These are phyloP conservation scores for Porodaedalea pini DNA, from an alignment of 1,284 basidiomycete species.

Conservation along the genomic window DNA sequence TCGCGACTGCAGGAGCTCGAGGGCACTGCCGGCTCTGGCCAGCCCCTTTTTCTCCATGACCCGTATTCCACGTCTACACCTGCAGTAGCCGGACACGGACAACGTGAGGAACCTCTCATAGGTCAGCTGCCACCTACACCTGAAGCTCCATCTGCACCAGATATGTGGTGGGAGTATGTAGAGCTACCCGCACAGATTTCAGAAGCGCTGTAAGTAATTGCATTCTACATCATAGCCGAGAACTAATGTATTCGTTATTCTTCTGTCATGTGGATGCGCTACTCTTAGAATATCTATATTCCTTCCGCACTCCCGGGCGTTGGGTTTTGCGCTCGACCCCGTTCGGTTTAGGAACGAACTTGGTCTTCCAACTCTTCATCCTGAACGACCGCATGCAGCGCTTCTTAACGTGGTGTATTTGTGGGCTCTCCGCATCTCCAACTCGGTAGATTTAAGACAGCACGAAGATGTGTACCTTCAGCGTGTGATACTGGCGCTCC, in stretches of 20 bases:
- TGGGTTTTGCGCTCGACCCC: conserved; percentile 34
- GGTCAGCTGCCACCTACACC: not conserved
- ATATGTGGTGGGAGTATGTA: conserved; percentile 21
- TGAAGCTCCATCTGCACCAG: not conserved
- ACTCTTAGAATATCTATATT: conserved; percentile 23
- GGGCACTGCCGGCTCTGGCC: conserved; percentile 25
- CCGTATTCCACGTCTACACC: conserved; percentile 28
- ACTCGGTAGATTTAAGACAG: conserved; percentile 24
- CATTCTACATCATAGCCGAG: too few species aligned
- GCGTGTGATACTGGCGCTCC: conserved; percentile 41
- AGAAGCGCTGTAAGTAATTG: conserved; percentile 25
- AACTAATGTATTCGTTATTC: not conserved
- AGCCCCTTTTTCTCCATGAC: conserved; percentile 30
- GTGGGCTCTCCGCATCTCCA: conserved; percentile 43
- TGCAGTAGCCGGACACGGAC: not conserved
- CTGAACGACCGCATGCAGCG: conserved; percentile 44
- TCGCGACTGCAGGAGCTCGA: conserved; percentile 39
- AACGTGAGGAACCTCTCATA: not conserved
- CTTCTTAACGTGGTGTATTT: conserved; percentile 48
- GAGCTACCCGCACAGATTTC: conserved; percentile 23
- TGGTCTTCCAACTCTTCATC: conserved; percentile 30
- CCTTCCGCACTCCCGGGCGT: conserved; percentile 25
- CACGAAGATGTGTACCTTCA: conserved; percentile 39
- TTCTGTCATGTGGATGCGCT: not conserved
- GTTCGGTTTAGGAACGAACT: conserved; percentile 29